phyloP scores from a whole-genome alignment of 257 asterid species.

The Capsicum pubescens region DNA sequence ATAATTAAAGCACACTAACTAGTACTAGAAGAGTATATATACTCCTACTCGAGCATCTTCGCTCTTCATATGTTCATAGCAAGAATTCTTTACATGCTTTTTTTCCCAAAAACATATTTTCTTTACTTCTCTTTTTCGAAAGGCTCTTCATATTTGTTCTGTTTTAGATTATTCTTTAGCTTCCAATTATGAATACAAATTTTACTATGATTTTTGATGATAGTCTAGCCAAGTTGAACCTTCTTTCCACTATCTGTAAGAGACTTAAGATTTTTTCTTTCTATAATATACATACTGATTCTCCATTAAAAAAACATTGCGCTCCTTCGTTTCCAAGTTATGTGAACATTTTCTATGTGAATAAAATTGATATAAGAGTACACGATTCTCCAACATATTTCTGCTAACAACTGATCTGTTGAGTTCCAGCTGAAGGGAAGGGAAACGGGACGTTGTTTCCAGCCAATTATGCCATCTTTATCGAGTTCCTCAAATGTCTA shows the following conservation, averaged over 20 bases:
- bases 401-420: slow-evolving; percentile 1
- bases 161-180: neutral
- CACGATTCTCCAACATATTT: neutral
- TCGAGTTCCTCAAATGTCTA: slow-evolving; percentile 23
- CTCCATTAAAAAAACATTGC: neutral
- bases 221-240: neutral
- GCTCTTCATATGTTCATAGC: no score
- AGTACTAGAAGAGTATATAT: no score
- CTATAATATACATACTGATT: neutral
- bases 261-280: neutral
- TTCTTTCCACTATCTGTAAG: neutral
- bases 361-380: neutral
- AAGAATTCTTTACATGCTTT: neutral
- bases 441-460: slow-evolving; percentile 27
- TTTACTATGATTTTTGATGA: neutral
- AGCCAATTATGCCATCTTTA: slow-evolving; percentile 29
- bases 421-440: neutral
- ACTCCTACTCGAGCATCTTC: no score
- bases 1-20: neutral
- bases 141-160: neutral
- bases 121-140: neutral
- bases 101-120: neutral
- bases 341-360: slow-evolving; percentile 9
- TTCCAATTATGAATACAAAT: neutral
- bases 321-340: neutral